Conservation (phyloP, 148 eudicot species). For the Rhododendron molle region DNA sequence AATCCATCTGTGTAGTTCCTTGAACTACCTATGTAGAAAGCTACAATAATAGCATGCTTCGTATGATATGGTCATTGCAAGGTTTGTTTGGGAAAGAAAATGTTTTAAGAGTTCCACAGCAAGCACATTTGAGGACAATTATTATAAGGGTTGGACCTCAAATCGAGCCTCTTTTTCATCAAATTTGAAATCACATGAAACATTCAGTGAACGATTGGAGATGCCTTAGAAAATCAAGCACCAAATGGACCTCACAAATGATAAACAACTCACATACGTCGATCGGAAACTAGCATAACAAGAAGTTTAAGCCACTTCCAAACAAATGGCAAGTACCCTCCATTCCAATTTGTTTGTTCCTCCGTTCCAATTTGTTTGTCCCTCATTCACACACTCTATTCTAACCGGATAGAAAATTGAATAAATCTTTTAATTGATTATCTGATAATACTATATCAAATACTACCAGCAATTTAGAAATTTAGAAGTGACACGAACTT, state of each 20-base stretch:
- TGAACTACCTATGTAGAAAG: neutral
- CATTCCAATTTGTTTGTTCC: too few relatives aligned
- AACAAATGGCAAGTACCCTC: neutral
- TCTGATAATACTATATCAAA: too few relatives aligned
- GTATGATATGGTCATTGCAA: neutral
- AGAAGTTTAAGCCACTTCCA: neutral
- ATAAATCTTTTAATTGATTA: too few relatives aligned
- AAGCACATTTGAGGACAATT: too few relatives aligned
- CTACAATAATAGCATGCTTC: neutral
- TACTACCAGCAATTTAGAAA: too few relatives aligned
- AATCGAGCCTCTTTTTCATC: neutral
- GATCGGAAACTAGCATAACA: neutral
- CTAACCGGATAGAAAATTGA: too few relatives aligned
- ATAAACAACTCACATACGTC: neutral
- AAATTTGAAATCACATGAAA: neutral
- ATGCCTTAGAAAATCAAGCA: neutral
- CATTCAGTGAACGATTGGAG: neutral
- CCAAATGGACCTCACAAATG: neutral
- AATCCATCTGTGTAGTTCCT: neutral
- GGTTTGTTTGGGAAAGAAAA: neutral
- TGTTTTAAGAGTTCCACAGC: too few relatives aligned
- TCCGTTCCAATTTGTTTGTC: too few relatives aligned
- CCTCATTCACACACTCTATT: too few relatives aligned
- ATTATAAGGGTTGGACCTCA: neutral
- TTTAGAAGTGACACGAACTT: too few relatives aligned